phyloP scores from a whole-genome alignment of 768 basidiomycete species.

The Suillus fuscotomentosus region DNA sequence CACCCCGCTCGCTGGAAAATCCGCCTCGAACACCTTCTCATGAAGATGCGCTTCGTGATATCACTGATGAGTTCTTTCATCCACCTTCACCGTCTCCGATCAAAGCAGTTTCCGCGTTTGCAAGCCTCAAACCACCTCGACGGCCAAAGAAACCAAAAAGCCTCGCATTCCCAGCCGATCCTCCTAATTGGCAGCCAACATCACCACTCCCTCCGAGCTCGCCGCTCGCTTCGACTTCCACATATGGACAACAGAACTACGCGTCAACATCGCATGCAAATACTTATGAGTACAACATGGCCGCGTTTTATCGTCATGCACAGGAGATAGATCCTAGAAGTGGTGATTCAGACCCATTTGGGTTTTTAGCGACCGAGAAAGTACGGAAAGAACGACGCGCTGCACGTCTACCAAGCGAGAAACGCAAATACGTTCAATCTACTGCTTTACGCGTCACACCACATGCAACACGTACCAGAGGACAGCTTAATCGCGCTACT shows the following conservation, averaged over 20 bases:
- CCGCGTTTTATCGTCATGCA: conserved; percentile 19
- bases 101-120: conserved; percentile 14
- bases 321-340: conserved; percentile 10
- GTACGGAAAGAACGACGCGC: conserved; percentile 45
- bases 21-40: conserved; percentile 22
- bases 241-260: conserved; percentile 9
- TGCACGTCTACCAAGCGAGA: conserved; percentile 8
- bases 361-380: conserved; percentile 53
- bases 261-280: conserved; percentile 5
- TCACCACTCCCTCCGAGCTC: conserved; percentile 36
- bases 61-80: conserved; percentile 34
- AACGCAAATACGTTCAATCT: conserved; percentile 11
- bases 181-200: conserved; percentile 30
- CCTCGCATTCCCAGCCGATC: conserved; percentile 28
- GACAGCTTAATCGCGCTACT: conserved; percentile 13
- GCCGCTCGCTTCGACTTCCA: conserved; percentile 24
- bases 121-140: conserved; percentile 25
- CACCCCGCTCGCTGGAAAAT: conserved; percentile 13
- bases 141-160: conserved; percentile 33
- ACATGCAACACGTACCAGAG: neutral
- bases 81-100: conserved; percentile 31
- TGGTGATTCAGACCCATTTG: conserved; percentile 51
- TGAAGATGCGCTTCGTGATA: conserved; percentile 28
- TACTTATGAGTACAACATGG: conserved; percentile 18
- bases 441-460: conserved; percentile 14